phyloP scores from a whole-genome alignment of 1,284 basidiomycete genomes.

The Trichosporon sp. region DNA sequence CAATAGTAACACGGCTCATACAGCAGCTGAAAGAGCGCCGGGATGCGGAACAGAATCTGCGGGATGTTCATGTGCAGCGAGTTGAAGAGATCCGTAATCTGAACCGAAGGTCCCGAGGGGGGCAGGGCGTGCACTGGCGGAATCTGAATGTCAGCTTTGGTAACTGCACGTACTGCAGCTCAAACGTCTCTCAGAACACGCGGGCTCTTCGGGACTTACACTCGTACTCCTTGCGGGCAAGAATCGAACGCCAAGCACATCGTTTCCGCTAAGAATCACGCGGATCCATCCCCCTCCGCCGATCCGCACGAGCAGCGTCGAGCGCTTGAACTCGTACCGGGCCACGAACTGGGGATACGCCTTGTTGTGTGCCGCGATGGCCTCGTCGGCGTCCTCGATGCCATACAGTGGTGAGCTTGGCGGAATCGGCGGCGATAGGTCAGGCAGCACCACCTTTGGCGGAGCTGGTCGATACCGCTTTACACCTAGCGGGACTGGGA shows the following conservation, averaged over 20 bases:
- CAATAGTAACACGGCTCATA: constrained; percentile 12
- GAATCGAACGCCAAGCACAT: constrained; percentile 8
- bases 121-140: constrained; percentile 19
- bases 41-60: constrained; percentile 12
- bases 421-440: constrained; percentile 4
- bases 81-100: constrained; percentile 9
- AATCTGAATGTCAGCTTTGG: constrained; percentile 11
- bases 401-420: not conserved
- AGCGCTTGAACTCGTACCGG: constrained; percentile 1
- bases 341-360: not conserved
- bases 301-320: constrained; percentile 10
- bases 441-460: not conserved
- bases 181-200: too few relatives aligned
- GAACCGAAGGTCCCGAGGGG: constrained; percentile 8
- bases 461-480: constrained; percentile 3
- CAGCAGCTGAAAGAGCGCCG: not conserved
- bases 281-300: constrained; percentile 5
- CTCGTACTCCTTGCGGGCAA: constrained; percentile 3
- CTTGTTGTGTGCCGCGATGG: constrained; percentile 6
- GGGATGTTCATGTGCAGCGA: constrained; percentile 9
- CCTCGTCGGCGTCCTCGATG: not conserved
- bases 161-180: too few relatives aligned
- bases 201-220: constrained; percentile 9
- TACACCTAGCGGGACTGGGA: constrained; percentile 12
- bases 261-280: constrained; percentile 4